phyloP scores from a whole-genome alignment of 2,329 filamentous ascomycete species.

The Colletotrichum musicola region DNA sequence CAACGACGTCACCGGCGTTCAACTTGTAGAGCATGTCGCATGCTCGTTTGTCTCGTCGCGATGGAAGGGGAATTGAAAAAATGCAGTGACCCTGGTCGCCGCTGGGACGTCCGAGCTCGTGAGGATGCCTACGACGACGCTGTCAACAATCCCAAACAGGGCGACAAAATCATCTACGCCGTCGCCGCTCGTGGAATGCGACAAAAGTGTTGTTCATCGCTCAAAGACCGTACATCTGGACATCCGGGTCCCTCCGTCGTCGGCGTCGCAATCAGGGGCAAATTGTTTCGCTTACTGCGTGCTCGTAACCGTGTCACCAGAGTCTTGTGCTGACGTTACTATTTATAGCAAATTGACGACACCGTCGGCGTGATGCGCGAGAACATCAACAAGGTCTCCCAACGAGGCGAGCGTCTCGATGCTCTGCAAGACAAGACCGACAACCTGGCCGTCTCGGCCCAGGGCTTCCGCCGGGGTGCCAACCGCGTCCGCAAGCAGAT shows the following conservation, averaged over 20 bases:
- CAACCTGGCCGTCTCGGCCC: conserved; percentile 91
- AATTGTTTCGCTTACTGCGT: conserved; percentile 25
- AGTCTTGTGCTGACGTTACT: conserved; percentile 39
- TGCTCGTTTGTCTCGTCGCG: conserved; percentile 2
- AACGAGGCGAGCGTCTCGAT: conserved; percentile 91
- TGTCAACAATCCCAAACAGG: background rate
- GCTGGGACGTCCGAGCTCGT: background rate
- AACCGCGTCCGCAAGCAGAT: conserved; percentile 97
- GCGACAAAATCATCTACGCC: background rate
- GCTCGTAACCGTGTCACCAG: conserved; percentile 13
- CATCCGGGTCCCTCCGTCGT: background rate
- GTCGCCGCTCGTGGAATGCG: background rate
- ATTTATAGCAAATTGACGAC: conserved; percentile 90
- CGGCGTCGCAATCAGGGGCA: conserved; percentile 22
- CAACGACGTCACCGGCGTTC: background rate
- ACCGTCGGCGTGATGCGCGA: conserved; percentile 95
- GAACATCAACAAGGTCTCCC: conserved; percentile 96
- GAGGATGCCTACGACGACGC: background rate
- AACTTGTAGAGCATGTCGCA: background rate
- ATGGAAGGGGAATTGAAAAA: background rate
- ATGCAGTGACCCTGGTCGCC: background rate
- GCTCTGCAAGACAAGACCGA: conserved; percentile 94
- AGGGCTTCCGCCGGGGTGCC: conserved; percentile 95
- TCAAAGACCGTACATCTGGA: too few relatives aligned
- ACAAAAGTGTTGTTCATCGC: background rate